These are phyloP conservation scores for Hirsutella minnesotensis DNA, from an alignment of 2,329 filamentous ascomycete genomes.

Conservation along the genomic window DNA sequence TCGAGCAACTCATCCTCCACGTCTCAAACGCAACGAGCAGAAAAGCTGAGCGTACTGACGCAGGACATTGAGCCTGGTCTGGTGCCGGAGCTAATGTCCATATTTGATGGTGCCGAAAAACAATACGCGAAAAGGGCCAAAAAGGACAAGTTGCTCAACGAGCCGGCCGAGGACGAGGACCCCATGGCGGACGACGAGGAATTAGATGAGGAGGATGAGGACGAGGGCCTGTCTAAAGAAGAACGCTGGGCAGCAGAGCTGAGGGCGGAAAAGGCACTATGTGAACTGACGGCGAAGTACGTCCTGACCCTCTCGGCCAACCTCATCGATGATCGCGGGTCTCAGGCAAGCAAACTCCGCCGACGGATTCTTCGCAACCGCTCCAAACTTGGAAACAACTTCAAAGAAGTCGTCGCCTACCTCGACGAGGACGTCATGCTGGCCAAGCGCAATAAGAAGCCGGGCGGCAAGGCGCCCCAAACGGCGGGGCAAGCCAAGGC, in stretches of 20 bases:
- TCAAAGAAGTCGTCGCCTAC: constrained; percentile 71
- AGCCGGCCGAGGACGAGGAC: constrained; percentile 60
- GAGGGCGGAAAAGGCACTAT: constrained; percentile 73
- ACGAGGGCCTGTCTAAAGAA: constrained; percentile 40
- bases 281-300: constrained; percentile 74
- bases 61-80: constrained; percentile 53
- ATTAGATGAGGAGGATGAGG: constrained; percentile 39
- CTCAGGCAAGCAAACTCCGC: constrained; percentile 50
- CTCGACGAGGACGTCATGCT: constrained; percentile 53
- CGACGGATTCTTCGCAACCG: constrained; percentile 69
- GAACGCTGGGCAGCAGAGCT: constrained; percentile 54
- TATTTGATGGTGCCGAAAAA: constrained; percentile 68
- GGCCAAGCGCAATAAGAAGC: constrained; percentile 29
- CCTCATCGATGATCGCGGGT: constrained; percentile 55
- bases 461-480: constrained; percentile 13
- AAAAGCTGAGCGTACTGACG: constrained; percentile 36
- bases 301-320: constrained; percentile 68
- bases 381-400: constrained; percentile 69
- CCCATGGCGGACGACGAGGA: constrained; percentile 53
- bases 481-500: constrained; percentile 18
- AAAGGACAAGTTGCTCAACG: constrained; percentile 43
- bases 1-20: constrained; percentile 15
- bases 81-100: constrained; percentile 58
- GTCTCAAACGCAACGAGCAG: constrained; percentile 11
- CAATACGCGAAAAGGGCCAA: constrained; percentile 60